These are phyloP conservation scores for Thalia dealbata DNA, from an alignment of 176 grass and related monocot species.

Conservation along the genomic window DNA sequence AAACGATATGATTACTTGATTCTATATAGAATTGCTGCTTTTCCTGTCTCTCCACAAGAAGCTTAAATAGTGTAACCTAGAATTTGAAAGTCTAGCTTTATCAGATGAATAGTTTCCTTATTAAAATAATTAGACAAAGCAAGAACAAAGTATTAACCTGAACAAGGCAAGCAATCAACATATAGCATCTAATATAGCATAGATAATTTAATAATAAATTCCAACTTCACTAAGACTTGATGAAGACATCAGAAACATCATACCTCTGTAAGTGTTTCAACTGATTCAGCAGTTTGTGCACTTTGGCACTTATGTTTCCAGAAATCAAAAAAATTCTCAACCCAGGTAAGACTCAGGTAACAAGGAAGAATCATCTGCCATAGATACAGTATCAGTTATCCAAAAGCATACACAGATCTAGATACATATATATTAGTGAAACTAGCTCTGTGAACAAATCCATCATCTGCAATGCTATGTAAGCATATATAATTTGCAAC, in stretches of 20 bases:
- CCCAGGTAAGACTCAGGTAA: slow-evolving; percentile 57
- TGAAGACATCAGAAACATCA: slow-evolving; percentile 25
- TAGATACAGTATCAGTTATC: neutral
- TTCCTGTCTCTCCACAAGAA: no score
- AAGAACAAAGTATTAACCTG: neutral
- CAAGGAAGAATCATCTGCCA: slow-evolving; percentile 88
- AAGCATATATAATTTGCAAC: neutral
- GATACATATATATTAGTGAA: neutral
- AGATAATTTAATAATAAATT: neutral
- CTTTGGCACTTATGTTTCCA: slow-evolving; percentile 60
- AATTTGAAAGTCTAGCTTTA: neutral
- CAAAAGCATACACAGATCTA: neutral
- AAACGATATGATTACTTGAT: no score
- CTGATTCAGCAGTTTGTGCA: slow-evolving; percentile 42
- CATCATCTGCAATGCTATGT: neutral
- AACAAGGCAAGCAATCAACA: neutral
- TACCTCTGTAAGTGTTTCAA: slow-evolving; percentile 85
- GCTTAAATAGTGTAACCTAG: no score
- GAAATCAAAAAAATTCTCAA: slow-evolving; percentile 37
- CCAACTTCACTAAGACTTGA: neutral
- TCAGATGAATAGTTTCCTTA: neutral
- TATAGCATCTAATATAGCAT: neutral
- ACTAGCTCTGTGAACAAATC: neutral
- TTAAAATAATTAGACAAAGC: neutral
- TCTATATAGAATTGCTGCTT: no score